A percentile compares a stretch with the other conserved stretches of the same genome.
Conservation (phyloP, 257 asterid species). For the Ligustrum vulgare region DNA sequence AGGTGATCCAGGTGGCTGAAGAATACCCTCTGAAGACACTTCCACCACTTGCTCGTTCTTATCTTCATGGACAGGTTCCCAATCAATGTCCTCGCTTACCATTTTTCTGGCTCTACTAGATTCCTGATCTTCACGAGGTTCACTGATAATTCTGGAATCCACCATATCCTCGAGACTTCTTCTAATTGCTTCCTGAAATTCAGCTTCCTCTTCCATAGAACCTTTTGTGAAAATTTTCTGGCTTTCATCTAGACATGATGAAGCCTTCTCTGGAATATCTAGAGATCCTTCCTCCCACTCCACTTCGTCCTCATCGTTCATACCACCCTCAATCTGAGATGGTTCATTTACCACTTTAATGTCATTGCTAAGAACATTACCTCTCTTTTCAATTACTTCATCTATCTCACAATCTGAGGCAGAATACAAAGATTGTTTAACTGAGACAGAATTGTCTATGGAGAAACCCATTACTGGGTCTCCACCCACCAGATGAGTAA, state of each 20-base stretch:
- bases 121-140: slow-evolving; percentile 26
- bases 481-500: slow-evolving; percentile 73
- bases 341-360: slow-evolving; percentile 22
- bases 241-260: slow-evolving; percentile 34
- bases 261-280: slow-evolving; percentile 41
- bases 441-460: slow-evolving; percentile 36
- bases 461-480: slow-evolving; percentile 47
- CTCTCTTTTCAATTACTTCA: slow-evolving; percentile 36
- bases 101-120: slow-evolving; percentile 28
- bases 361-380: slow-evolving; percentile 16
- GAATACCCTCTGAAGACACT: slow-evolving; percentile 17
- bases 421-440: slow-evolving; percentile 36
- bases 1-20: slow-evolving; percentile 25
- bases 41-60: slow-evolving; percentile 30
- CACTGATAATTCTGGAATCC: slow-evolving; percentile 28
- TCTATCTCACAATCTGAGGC: slow-evolving; percentile 69
- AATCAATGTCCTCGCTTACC: slow-evolving; percentile 19
- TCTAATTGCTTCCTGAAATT: slow-evolving; percentile 73
- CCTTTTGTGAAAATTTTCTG: slow-evolving; percentile 48
- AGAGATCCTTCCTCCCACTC: slow-evolving; percentile 86
- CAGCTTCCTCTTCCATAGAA: slow-evolving; percentile 63
- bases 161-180: slow-evolving; percentile 62
- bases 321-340: slow-evolving; percentile 30
- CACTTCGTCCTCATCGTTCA: slow-evolving; percentile 53
- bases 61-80: slow-evolving; percentile 29